Base-by-base conservation (phyloP, 2,329 filamentous ascomycete species). In the Exophiala alcalophila region DNA sequence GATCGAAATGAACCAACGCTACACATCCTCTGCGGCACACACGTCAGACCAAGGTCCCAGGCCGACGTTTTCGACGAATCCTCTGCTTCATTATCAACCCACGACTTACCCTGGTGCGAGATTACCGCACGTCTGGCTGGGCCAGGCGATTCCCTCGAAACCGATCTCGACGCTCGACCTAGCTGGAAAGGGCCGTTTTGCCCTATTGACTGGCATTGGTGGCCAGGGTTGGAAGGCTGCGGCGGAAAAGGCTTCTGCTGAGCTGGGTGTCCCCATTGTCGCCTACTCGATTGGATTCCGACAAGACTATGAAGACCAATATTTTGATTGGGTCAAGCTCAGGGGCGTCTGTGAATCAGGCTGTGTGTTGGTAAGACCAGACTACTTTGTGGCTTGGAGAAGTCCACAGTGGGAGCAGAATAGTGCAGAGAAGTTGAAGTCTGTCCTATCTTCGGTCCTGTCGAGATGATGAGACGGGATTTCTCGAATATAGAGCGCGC, bases 51-150 rank as follows among this genome's bases (percentile, higher is more conserved):
- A 76, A 55, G 28, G 40, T 12, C 14, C 23, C 4, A 44, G 40
- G 16, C 50, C 50, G 4, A 34, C 35, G 21, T 53, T 44, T 40
- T 30, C 40, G 1, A 52, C 63, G 9, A 68, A 77, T 48, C 57
- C 62, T 0, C 63, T 72, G 3, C 55, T 70, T 7, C 55, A 70
- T 24, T 64, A 74, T 49, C 58, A 65, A 19, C 64, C 67, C 23
- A 70, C 60, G 30, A 81, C 80, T 2, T 79, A 73, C 52, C 80
- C 80, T 0, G 80, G 80, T 4, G 66, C 66, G 18, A 66, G 79
- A 2, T 60, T 83, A 18, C 80, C 80, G 4, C 80, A 84, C 58
- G 78, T 68, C 1, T 83, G 80, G 80, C 61, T 83, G 8, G 75
- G 78, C 60, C 68, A 66, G 14, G 52, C 64, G 4, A 53, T 66